These are phyloP conservation scores for Apiospora hydei DNA, from an alignment of 2,329 filamentous ascomycete genomes.

Conservation along the genomic window DNA sequence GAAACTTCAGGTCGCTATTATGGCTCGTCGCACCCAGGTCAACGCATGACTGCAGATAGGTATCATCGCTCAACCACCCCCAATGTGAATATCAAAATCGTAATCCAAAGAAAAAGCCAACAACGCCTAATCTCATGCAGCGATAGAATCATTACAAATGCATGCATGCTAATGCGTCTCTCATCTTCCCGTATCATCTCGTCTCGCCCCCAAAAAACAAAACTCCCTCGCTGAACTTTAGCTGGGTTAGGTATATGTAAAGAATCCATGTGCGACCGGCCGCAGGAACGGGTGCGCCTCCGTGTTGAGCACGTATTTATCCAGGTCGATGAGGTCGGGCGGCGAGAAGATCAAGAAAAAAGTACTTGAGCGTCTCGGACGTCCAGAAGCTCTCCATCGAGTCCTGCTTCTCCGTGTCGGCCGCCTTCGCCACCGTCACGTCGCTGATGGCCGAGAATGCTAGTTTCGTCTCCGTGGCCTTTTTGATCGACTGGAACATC, in stretches of 20 bases:
- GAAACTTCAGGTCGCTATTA: not conserved
- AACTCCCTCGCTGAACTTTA: not conserved
- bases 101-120: not conserved
- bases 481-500: slow-evolving; percentile 39
- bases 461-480: slow-evolving; percentile 35
- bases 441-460: slow-evolving; percentile 38
- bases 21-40: not conserved
- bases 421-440: slow-evolving; percentile 32
- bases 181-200: not conserved
- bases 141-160: not conserved
- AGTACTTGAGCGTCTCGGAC: slow-evolving; percentile 77
- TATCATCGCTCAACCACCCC: not conserved
- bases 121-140: not conserved
- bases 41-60: not conserved
- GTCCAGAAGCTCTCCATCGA: slow-evolving; percentile 71
- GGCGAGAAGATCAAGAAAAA: slow-evolving; percentile 76
- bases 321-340: slow-evolving; percentile 68
- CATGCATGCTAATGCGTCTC: not conserved
- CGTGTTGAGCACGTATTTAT: slow-evolving; percentile 70
- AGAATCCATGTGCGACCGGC: slow-evolving; percentile 21
- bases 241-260: not conserved
- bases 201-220: too few species aligned
- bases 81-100: not conserved
- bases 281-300: slow-evolving; percentile 55
- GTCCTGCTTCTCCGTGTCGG: slow-evolving; percentile 31